Evolutionary conservation across 805 yeast species (phyloP).

Genomic region (Wickerhamiella brachini): DNA sequence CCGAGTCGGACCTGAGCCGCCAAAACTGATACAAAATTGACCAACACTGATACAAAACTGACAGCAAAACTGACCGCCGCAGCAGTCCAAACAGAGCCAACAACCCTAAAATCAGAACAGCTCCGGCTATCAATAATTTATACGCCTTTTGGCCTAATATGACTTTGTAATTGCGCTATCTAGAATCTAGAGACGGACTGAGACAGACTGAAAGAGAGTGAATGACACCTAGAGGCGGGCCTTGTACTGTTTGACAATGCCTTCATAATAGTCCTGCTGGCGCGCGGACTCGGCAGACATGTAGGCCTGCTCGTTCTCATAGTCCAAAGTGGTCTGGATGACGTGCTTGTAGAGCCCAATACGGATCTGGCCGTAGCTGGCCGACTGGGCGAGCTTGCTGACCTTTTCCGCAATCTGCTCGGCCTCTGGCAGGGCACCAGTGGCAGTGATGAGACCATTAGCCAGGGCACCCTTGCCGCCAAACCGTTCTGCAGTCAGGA

Average conservation of each 20-base stretch:
- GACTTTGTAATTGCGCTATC: background rate
- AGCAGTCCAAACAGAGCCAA: too few relatives aligned
- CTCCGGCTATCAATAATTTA: background rate
- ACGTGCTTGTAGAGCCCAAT: slow-evolving; percentile 19
- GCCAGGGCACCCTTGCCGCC: slow-evolving; percentile 68
- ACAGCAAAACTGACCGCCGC: too few relatives aligned
- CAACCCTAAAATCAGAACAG: too few relatives aligned
- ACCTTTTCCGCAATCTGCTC: slow-evolving; percentile 19
- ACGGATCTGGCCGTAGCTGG: slow-evolving; percentile 23
- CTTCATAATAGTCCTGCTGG: slow-evolving; percentile 12
- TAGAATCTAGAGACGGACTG: background rate
- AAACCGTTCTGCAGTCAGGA: slow-evolving; percentile 25
- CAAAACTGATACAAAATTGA: too few relatives aligned
- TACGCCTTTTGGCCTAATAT: background rate
- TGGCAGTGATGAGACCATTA: slow-evolving; percentile 38
- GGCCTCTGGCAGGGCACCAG: slow-evolving; percentile 25
- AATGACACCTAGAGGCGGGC: background rate
- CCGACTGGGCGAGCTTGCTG: slow-evolving; percentile 17
- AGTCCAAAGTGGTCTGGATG: slow-evolving; percentile 15
- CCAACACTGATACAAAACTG: too few relatives aligned
- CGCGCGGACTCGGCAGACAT: slow-evolving; percentile 1
- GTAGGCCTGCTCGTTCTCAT: slow-evolving; percentile 8
- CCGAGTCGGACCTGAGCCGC: too few relatives aligned
- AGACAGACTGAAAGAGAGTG: background rate
- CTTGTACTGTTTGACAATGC: slow-evolving; percentile 5